These are phyloP conservation scores for Pestalotiopsis fici DNA, from an alignment of 2,329 filamentous ascomycete genomes.

Conservation along the genomic window DNA sequence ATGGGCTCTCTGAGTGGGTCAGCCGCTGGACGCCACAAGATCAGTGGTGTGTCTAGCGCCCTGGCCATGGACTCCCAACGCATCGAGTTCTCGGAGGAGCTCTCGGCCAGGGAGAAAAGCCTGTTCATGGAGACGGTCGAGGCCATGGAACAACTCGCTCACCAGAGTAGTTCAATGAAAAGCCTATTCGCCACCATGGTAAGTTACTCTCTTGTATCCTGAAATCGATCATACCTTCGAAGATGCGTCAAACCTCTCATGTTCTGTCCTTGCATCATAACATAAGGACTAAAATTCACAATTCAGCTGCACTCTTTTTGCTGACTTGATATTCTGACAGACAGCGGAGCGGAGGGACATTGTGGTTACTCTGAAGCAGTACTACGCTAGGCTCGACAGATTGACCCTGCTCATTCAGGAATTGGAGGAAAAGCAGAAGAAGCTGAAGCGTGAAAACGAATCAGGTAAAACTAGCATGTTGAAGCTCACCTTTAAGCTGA, in stretches of 20 bases:
- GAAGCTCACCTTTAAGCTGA: not conserved
- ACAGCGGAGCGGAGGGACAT: not conserved
- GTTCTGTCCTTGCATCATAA: too few species aligned
- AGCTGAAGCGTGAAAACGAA: not conserved
- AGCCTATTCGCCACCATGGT: not conserved
- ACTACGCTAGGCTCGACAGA: not conserved
- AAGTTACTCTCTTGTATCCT: not conserved
- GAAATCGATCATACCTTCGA: not conserved
- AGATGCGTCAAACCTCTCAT: too few species aligned
- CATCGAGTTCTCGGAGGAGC: not conserved
- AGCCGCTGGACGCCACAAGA: not conserved
- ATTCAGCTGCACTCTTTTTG: not conserved
- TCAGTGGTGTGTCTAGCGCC: not conserved
- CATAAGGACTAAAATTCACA: too few species aligned
- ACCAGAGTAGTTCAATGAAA: not conserved
- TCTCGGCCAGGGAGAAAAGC: not conserved
- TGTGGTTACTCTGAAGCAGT: not conserved
- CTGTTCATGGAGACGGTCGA: not conserved
- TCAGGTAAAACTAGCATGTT: not conserved
- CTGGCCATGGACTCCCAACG: not conserved
- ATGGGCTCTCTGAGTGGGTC: not conserved
- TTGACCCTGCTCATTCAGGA: not conserved
- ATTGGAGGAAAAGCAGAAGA: not conserved
- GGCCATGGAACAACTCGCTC: not conserved
- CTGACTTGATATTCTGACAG: not conserved